phyloP scores from a whole-genome alignment of 2,329 filamentous ascomycete genomes.

The Cladosporium colombiae region DNA sequence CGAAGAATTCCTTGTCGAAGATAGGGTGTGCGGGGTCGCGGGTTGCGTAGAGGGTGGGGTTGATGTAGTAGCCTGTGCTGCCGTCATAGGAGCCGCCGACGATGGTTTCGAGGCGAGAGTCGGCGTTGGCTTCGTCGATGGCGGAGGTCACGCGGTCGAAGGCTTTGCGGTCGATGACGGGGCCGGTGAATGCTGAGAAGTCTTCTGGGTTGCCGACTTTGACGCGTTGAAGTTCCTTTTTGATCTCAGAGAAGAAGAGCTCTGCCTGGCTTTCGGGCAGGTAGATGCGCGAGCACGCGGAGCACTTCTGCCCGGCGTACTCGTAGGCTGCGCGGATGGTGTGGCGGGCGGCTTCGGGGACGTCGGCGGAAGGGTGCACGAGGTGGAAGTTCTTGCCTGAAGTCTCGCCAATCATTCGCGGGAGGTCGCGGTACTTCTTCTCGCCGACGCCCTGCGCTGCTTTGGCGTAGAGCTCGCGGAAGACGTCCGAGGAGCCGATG shows the following conservation, averaged over 20 bases:
- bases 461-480: slow-evolving; percentile 83
- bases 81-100: slow-evolving; percentile 76
- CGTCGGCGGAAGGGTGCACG: slow-evolving; percentile 73
- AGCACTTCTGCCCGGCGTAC: slow-evolving; percentile 90
- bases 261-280: slow-evolving; percentile 74
- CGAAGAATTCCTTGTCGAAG: slow-evolving; percentile 78
- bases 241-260: slow-evolving; percentile 66
- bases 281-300: slow-evolving; percentile 78
- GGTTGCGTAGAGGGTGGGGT: slow-evolving; percentile 79
- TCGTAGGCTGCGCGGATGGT: slow-evolving; percentile 87
- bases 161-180: slow-evolving; percentile 78
- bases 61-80: slow-evolving; percentile 77
- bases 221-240: slow-evolving; percentile 68
- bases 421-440: slow-evolving; percentile 81
- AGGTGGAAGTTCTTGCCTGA: slow-evolving; percentile 94
- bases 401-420: slow-evolving; percentile 85
- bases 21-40: slow-evolving; percentile 73
- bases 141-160: slow-evolving; percentile 78
- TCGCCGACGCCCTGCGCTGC: slow-evolving; percentile 80
- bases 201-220: slow-evolving; percentile 70
- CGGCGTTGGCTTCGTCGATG: slow-evolving; percentile 78
- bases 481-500: slow-evolving; percentile 89
- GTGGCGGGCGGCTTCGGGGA: slow-evolving; percentile 76
- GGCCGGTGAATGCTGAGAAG: slow-evolving; percentile 79
- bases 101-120: slow-evolving; percentile 70